Evolutionary conservation across 208 protist genomes (phyloP).

Genomic region (Leishmania braziliensis): DNA sequence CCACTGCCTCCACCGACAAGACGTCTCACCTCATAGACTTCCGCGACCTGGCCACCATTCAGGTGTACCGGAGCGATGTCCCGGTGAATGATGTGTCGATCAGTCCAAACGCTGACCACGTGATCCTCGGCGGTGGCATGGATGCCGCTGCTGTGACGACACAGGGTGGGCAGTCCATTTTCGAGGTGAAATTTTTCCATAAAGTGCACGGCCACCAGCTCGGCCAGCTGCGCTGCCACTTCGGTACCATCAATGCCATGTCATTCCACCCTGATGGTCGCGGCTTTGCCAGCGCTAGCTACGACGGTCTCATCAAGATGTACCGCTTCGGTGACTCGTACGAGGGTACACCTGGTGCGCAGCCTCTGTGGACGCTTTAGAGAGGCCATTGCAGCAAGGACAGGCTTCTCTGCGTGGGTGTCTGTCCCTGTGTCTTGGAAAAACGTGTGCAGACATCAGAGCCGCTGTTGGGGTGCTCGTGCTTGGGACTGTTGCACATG

Average conservation of each 20-base stretch:
- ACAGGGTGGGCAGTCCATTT: slow-evolving; percentile 86
- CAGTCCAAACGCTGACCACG: slow-evolving; percentile 87
- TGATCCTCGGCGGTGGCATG: slow-evolving; percentile 97
- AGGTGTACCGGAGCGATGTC: slow-evolving; percentile 95
- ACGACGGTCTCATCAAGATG: slow-evolving; percentile 97
- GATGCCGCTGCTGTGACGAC: slow-evolving; percentile 96
- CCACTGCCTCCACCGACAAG: slow-evolving; percentile 94
- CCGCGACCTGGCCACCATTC: slow-evolving; percentile 90
- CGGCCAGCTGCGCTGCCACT: slow-evolving; percentile 96
- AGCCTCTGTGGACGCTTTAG: slow-evolving; percentile 67
- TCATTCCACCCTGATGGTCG: slow-evolving; percentile 95
- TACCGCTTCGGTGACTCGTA: slow-evolving; percentile 96
- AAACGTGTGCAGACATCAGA: neutral
- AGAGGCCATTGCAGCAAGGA: neutral
- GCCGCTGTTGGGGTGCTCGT: neutral
- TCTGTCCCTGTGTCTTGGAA: neutral
- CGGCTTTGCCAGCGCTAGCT: slow-evolving; percentile 92
- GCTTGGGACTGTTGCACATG: neutral
- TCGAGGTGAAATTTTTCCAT: slow-evolving; percentile 98
- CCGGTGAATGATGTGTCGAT: slow-evolving; percentile 98
- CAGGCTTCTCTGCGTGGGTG: neutral
- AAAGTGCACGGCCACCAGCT: slow-evolving; percentile 95
- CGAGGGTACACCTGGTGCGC: slow-evolving; percentile 66
- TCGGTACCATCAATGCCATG: slow-evolving; percentile 98
- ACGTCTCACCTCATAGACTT: slow-evolving; percentile 96